These are phyloP conservation scores for Chaetomidium leptoderma DNA, from an alignment of 495 filamentous ascomycete species.

Conservation along the genomic window DNA sequence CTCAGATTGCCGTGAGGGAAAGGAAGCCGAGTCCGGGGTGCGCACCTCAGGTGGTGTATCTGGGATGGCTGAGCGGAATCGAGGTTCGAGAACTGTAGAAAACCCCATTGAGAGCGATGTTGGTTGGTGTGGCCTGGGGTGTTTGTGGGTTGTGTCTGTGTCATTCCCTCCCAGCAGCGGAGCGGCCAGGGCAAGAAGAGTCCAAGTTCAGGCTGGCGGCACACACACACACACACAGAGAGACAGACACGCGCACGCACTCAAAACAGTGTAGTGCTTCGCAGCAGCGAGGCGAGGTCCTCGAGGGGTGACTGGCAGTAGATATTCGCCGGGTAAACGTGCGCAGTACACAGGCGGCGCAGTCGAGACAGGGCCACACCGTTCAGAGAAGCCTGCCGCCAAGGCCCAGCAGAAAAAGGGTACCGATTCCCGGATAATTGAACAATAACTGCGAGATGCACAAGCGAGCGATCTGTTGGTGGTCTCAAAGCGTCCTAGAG, in stretches of 20 bases:
- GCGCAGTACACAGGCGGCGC: slow-evolving; percentile 30
- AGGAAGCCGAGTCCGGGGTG: slow-evolving; percentile 41
- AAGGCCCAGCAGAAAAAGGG: slow-evolving; percentile 26
- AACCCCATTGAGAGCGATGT: slow-evolving; percentile 47
- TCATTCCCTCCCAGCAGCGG: slow-evolving; percentile 16
- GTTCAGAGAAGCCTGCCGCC: slow-evolving; percentile 26
- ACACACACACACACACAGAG: background rate
- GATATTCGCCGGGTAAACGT: slow-evolving; percentile 37
- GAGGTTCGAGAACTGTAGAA: slow-evolving; percentile 43
- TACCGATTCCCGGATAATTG: slow-evolving; percentile 38
- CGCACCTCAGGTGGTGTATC: slow-evolving; percentile 44
- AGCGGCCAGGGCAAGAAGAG: background rate
- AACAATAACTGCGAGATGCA: slow-evolving; percentile 28
- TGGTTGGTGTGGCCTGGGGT: slow-evolving; percentile 15
- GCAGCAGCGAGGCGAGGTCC: slow-evolving; percentile 18
- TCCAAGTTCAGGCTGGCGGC: slow-evolving; percentile 4
- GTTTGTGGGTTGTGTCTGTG: slow-evolving; percentile 14
- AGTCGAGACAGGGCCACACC: slow-evolving; percentile 24
- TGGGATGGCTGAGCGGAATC: slow-evolving; percentile 40
- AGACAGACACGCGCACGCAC: too few species aligned
- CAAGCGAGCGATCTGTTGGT: slow-evolving; percentile 27
- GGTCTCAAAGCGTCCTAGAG: slow-evolving; percentile 15
- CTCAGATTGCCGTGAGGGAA: slow-evolving; percentile 36
- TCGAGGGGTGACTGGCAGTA: slow-evolving; percentile 28
- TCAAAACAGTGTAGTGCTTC: slow-evolving; percentile 11